Percentiles rank a stretch among this genome's conserved stretches.
These are phyloP conservation scores for Santalum album DNA, from an alignment of 164 flowering plant species.

Conservation along the genomic window DNA sequence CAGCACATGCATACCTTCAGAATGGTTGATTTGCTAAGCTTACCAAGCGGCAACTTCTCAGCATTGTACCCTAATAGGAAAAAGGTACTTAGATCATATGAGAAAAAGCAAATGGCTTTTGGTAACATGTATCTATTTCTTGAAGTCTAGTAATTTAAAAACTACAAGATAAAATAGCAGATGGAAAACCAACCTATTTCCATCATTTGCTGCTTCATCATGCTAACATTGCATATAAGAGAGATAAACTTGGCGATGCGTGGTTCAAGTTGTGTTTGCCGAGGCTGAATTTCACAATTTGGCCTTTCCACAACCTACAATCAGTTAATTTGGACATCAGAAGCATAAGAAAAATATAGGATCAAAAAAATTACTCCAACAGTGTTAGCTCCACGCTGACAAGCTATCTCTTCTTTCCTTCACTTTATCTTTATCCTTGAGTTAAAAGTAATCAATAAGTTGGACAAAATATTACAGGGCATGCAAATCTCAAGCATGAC, in stretches of 20 bases:
- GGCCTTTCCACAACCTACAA: constrained; percentile 22
- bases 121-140: neutral
- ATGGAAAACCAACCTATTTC: constrained; percentile 39
- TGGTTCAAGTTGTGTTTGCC: constrained; percentile 39
- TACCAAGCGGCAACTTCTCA: constrained; percentile 90
- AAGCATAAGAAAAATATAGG: neutral
- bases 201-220: constrained; percentile 67
- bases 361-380: neutral
- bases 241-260: constrained; percentile 50
- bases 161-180: neutral
- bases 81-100: neutral
- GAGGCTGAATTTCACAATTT: constrained; percentile 19
- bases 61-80: constrained; percentile 74
- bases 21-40: constrained; percentile 87
- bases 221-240: constrained; percentile 50
- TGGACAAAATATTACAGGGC: neutral
- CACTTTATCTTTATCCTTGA: neutral
- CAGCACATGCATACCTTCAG: constrained; percentile 42
- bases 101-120: neutral
- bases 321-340: neutral
- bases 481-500: neutral
- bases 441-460: neutral
- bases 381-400: neutral
- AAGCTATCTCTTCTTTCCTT: neutral
- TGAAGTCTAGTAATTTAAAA: neutral